A percentile compares a stretch with the other conserved stretches of the same genome.
Conservation (phyloP, 2,329 filamentous ascomycete species). For the Myriosclerotinia duriaeana region DNA sequence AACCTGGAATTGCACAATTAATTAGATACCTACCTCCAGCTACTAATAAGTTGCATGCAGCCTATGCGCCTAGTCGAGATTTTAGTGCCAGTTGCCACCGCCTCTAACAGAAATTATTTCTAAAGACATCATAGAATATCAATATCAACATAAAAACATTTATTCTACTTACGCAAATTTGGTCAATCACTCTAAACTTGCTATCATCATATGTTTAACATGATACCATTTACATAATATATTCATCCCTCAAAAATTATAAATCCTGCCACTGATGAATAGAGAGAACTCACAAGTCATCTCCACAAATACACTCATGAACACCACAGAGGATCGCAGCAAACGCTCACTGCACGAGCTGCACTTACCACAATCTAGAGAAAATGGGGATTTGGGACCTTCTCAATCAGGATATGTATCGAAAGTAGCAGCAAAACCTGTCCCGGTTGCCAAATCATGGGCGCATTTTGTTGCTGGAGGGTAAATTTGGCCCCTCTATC, state of each 20-base stretch:
- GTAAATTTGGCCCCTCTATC: conserved; percentile 52
- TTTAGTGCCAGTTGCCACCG: conserved; percentile 12
- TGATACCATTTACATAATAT: conserved; percentile 16
- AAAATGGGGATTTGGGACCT: conserved; percentile 57
- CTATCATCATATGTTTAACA: conserved; percentile 3
- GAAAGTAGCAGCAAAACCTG: conserved; percentile 42
- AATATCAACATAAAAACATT: not conserved
- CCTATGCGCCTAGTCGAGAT: not conserved
- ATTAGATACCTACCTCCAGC: not conserved
- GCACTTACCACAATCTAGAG: conserved; percentile 49
- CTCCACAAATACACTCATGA: conserved; percentile 35
- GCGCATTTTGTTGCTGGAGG: conserved; percentile 89
- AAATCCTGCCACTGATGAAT: not conserved
- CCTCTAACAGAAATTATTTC: conserved; percentile 19
- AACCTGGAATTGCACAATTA: not conserved
- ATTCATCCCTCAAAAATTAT: not conserved
- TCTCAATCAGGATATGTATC: conserved; percentile 44
- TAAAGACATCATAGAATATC: conserved; percentile 10
- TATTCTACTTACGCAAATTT: conserved; percentile 8
- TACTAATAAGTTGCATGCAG: not conserved
- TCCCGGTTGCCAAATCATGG: conserved; percentile 73
- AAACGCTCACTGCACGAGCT: conserved; percentile 27
- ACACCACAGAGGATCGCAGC: conserved; percentile 31
- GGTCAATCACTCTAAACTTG: conserved; percentile 3
- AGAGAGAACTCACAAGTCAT: conserved; percentile 19